Evolutionary conservation across 192 early-diverging fungal species (phyloP), one percentile per base, ranked within the genome.

Genomic region (Diversispora eburnea): DNA sequence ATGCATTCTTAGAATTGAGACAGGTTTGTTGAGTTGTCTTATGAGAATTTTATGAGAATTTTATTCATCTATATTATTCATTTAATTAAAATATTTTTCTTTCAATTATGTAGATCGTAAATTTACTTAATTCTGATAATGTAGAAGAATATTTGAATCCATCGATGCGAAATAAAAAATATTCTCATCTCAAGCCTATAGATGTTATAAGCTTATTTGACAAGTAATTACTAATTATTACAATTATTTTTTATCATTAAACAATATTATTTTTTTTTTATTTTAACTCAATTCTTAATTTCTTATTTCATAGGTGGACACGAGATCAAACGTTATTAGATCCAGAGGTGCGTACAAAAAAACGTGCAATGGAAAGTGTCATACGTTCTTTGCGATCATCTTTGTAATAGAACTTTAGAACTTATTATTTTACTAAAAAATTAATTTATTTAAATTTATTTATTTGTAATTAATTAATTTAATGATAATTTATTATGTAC

Each of bases 91-190:
- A 6, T 5, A 58, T 66, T 25, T 67, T 39, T 41, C 49, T 41
- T 13, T n/a, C 17, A 8, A 56, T 12, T 55, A 1, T 54, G n/a
- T 66, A 94, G 91, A 73, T 89, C 39, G 84, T 94, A 46, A 80
- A 80, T 39, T 78, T 91, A 15, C 77, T 92, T 0, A 71, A 85
- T 42, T 86, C 89, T 5, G 90, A 92, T n/a, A 88, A 88, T 65
- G 85, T 86, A 41, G 92, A 95, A 64, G 91, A 94, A n/a, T 91
- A 87, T 74, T 76, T 91, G 68, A 84, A 86, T 12, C 85, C 89
- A 39, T 79, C 82, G 46, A 74, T 89, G n/a, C 79, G 88, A 55
- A 88, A 81, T 65, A 82, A 81, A 60, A 80, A 87, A 72, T 95
- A 92, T 78, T 66, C 85, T n/a, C 79, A 84, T 62, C 73, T 95